Base-by-base conservation (phyloP, 2,329 filamentous ascomycete species). In the Ascochyta pisi region DNA sequence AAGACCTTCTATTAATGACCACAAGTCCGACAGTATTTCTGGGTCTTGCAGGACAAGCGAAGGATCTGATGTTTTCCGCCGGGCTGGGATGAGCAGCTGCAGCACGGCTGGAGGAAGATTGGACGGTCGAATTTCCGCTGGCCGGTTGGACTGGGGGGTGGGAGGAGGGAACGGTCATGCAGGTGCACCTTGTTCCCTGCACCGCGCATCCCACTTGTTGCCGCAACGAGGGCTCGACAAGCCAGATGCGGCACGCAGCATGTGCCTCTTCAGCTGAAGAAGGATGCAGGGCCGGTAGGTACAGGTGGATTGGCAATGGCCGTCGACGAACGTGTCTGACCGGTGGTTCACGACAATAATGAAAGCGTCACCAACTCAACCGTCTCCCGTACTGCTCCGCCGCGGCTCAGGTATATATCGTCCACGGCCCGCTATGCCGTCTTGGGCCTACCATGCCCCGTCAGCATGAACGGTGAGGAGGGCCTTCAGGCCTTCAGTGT, bases 1-100 rank as follows among this genome's bases (percentile, higher is more conserved):
- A 67, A 62, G 57, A 71, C 71, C 65, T 71, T 62, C 69, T 71
- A 49, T 66, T 74, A 71, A 72, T 66, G 69, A 69, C 66, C 64
- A 67, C 65, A 70, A 55, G 67, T 61, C 70, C 70, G 70, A 63
- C 66, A 60, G 66, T 64, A 70, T 65, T 68, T 71, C 70, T 71
- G 73, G 72, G 64, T 53, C 64, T 42, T 31, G 37, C 41, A 40
- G 31, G 34, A 34, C 31, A 47, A 27, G 24, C 47, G 38, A 43
- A 48, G 53, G 38, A 56, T 51, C 33, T 43, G 42, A 51, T 56
- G 47, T 43, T 43, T 51, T 51, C 53, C 47, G 53, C 47, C 37
- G 37, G 38, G 42, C 42, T 51, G 43, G 47, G 38, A 47, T 56
- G 47, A 43, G 53, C 42, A 63, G 52, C 60, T 19, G 54, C 54